Base-by-base conservation (phyloP, 306 rosid species). In the Styphnolobium japonicum region DNA sequence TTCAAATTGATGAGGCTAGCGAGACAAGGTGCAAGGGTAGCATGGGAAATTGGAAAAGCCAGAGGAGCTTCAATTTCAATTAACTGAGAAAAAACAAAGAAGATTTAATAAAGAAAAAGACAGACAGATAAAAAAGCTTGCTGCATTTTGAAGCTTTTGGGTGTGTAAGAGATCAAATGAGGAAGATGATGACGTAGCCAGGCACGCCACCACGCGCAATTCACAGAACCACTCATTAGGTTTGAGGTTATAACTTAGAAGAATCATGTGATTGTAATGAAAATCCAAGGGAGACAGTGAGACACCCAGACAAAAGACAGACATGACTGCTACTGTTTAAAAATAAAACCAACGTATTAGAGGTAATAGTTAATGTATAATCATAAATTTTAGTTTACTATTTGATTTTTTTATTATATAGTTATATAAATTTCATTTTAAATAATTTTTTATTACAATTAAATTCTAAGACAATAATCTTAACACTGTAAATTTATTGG, bases 121-220 rank as follows among this genome's bases (percentile, higher is more conserved):
- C 21, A 19, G 73, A 49, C 53, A 36, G 3, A 40, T 10, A 15
- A 48, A 63, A 65, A 65, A 25, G 55, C 7, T 14, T 5, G 9
- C 31, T 40, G 62, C 18, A 63, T n/a, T 63, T 34, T 45, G n/a
- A 34, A 31, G 67, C 67, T 61, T 61, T 61, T 61, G 3, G 11
- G 37, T n/a, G 9, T 10, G 31, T 9, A 23, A n/a, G 56, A 42
- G 34, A 58, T 27, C 65, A 58, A 58, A 18, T 11, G 77, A 71
- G 34, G 39, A 18, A 36, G 70, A 40, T 40, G 56, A 61, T 68
- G 79, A 70, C 55, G 79, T 82, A 70, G 82, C 15, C 39, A 39
- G 61, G 78, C 39, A 37, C 45, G 70, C 76, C 69, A 69, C 27
- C 82, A 56, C 62, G 76, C 70, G 14, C 82, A 65, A 53, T 36